These are phyloP conservation scores for Shiraia sp. DNA, from an alignment of 2,329 filamentous ascomycete genomes.

Conservation along the genomic window DNA sequence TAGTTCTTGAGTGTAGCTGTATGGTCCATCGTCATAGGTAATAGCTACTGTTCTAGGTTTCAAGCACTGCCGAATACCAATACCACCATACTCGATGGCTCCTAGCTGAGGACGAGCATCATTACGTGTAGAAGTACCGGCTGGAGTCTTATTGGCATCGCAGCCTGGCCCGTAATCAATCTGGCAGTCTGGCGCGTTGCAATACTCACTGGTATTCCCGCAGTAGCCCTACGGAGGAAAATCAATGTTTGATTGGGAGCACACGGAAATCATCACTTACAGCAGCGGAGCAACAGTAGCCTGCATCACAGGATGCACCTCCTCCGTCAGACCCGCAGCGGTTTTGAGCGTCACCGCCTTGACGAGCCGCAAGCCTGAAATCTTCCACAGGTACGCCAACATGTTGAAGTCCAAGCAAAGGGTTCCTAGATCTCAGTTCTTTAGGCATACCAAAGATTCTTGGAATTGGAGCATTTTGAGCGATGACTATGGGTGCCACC, in stretches of 20 bases:
- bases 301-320: constrained; percentile 29
- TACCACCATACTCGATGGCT: constrained; percentile 58
- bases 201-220: constrained; percentile 58
- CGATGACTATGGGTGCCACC: constrained; percentile 36
- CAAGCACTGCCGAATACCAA: constrained; percentile 59
- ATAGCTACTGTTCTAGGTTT: constrained; percentile 63
- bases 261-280: constrained; percentile 34
- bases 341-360: constrained; percentile 26
- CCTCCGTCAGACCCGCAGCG: constrained; percentile 32
- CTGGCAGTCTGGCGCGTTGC: constrained; percentile 63
- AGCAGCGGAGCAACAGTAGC: constrained; percentile 39
- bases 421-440: constrained; percentile 35
- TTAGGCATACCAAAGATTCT: constrained; percentile 37
- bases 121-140: constrained; percentile 58
- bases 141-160: constrained; percentile 60
- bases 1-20: constrained; percentile 63
- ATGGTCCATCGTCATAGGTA: constrained; percentile 69
- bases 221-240: too few species aligned
- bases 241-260: too few species aligned
- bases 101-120: constrained; percentile 59
- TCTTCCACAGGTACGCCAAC: constrained; percentile 17
- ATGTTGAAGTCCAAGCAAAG: constrained; percentile 18
- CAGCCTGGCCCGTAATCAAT: constrained; percentile 63
- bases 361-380: constrained; percentile 30
- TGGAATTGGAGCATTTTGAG: constrained; percentile 30